A percentile compares a stretch with the other conserved stretches of the same genome.
Conservation (phyloP, 2,329 filamentous ascomycete species). For the Dissoconium aciculare region DNA sequence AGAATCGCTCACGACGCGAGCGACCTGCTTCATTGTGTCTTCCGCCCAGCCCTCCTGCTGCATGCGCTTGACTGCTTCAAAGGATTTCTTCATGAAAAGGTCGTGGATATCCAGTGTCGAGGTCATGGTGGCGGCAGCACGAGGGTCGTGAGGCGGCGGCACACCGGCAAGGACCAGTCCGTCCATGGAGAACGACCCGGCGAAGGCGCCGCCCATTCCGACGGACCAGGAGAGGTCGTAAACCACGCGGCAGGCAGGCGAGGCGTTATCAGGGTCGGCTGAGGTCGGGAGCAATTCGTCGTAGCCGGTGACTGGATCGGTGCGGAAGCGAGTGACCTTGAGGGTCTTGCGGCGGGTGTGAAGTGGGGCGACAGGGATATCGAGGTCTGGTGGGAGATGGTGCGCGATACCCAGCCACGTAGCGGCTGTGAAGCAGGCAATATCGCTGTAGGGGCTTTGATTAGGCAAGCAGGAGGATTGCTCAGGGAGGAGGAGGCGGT, state of each 20-base stretch:
- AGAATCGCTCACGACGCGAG: constrained; percentile 1
- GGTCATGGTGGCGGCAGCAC: constrained; percentile 2
- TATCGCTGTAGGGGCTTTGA: no score
- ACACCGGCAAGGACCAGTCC: constrained; percentile 19
- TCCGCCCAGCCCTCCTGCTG: constrained; percentile 11
- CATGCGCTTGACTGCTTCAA: constrained; percentile 9
- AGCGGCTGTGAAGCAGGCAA: no score
- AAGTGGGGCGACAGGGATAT: constrained; percentile 25
- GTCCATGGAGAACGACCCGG: constrained; percentile 30
- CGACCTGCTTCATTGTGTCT: constrained; percentile 12
- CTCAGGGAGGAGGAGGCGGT: no score
- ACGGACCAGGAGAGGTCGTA: constrained; percentile 33
- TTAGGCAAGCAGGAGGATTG: no score
- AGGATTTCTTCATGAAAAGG: constrained; percentile 10
- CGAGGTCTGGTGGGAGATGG: no score
- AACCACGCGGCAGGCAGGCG: constrained; percentile 28
- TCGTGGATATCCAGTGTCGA: constrained; percentile 15
- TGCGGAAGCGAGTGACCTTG: constrained; percentile 28
- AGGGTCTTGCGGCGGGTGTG: constrained; percentile 24
- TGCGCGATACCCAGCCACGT: constrained; percentile 28
- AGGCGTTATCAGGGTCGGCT: constrained; percentile 25
- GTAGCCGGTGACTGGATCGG: constrained; percentile 21
- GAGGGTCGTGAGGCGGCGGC: constrained; percentile 1
- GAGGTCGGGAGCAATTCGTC: constrained; percentile 23
- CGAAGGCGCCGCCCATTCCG: constrained; percentile 27